phyloP scores from a whole-genome alignment of 495 filamentous ascomycete genomes.

The Xylaria acuta region DNA sequence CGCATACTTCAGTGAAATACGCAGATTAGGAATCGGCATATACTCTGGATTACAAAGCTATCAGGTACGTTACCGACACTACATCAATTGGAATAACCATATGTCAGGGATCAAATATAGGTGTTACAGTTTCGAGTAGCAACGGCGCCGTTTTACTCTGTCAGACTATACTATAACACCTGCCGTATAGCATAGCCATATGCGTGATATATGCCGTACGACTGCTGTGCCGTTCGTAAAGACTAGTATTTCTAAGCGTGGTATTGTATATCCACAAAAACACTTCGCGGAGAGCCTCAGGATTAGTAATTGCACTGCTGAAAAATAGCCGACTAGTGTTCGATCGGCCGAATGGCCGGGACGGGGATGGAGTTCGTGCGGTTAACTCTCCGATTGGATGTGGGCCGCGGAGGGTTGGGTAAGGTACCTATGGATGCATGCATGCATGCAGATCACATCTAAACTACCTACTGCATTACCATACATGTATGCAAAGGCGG shows the following conservation, averaged over 20 bases:
- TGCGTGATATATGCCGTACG: not conserved
- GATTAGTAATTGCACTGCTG: not conserved
- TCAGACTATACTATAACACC: not conserved
- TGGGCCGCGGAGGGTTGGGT: not conserved
- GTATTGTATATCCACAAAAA: not conserved
- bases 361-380: not conserved
- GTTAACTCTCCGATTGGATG: not conserved
- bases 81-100: too few species aligned
- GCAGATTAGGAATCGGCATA: not conserved
- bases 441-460: too few species aligned
- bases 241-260: not conserved
- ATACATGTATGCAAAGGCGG: too few species aligned
- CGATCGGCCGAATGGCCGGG: not conserved
- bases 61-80: not conserved
- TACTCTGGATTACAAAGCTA: conserved; percentile 12
- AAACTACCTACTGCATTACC: too few species aligned
- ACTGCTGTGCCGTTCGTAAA: not conserved
- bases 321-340: not conserved
- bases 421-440: not conserved
- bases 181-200: not conserved
- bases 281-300: not conserved
- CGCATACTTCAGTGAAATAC: not conserved
- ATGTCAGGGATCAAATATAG: too few species aligned
- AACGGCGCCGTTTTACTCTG: too few species aligned
- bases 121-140: too few species aligned